Evolutionary conservation across 2,329 filamentous ascomycete genomes (phyloP).

Genomic region (Nigrospora sphaerica): DNA sequence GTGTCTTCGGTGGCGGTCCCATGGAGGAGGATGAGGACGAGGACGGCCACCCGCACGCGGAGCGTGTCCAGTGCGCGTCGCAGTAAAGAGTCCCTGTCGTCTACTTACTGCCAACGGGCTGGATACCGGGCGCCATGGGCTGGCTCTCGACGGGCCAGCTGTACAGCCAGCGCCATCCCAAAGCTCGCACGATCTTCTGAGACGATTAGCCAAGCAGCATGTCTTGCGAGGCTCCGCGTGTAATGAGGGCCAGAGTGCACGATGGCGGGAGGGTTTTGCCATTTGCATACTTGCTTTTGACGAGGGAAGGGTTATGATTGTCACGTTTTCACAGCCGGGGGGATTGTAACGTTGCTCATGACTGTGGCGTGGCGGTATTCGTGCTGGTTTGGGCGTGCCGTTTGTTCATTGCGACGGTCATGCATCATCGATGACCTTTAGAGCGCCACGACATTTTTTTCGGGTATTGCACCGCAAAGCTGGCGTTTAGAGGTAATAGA

Average conservation of each 20-base stretch:
- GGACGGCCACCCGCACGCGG: slow-evolving; percentile 64
- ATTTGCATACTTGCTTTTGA: slow-evolving; percentile 14
- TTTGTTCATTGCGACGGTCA: no score
- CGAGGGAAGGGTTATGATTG: slow-evolving; percentile 12
- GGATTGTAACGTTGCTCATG: background rate
- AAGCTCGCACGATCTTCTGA: no score
- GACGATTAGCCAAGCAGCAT: no score
- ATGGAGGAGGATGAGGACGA: slow-evolving; percentile 68
- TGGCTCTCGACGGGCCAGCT: no score
- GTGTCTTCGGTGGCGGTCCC: slow-evolving; percentile 62
- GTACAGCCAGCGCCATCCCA: no score
- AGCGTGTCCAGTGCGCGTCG: slow-evolving; percentile 80
- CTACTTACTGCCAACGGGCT: no score
- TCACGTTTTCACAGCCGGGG: slow-evolving; percentile 4
- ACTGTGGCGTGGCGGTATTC: background rate
- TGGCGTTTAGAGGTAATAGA: slow-evolving; percentile 26
- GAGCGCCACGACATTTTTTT: slow-evolving; percentile 8
- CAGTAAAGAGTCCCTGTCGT: slow-evolving; percentile 51
- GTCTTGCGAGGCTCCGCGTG: no score
- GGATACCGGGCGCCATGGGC: no score
- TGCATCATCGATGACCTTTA: background rate
- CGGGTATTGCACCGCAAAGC: slow-evolving; percentile 16
- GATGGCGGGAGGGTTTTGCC: background rate
- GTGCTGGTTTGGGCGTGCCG: no score
- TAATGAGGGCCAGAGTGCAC: no score